Base-by-base conservation (phyloP, 176 grass and related monocot genomes). In the Musa schizocarpa region DNA sequence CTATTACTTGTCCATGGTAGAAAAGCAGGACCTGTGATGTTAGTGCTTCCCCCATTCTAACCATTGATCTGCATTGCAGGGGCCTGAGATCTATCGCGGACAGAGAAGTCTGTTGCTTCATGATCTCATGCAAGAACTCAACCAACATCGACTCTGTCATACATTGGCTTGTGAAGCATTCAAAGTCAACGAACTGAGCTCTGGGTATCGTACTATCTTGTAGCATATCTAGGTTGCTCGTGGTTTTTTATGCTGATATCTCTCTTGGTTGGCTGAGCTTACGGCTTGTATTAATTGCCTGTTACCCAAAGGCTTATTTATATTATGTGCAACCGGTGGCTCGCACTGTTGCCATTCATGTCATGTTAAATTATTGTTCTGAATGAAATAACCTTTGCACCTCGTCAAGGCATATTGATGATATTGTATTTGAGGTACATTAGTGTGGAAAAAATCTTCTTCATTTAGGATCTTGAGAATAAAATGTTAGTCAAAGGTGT, bases 51-150 rank as follows among this genome's bases (percentile, higher is more conserved):
- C 7, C 50, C 9, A 63, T 43, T 11, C 74, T 57, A 74, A 34
- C 43, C 71, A 50, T 80, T 70, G 52, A 17, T 1, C 25, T 76
- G 7, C 62, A 50, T 56, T 81, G 72, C 82, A 94, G 96, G 90
- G 82, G 87, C 2, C 76, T 99, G 59, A 83, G 81, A 82, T 75
- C 78, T 12, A 92, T 99, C 54, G 82, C 82, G 21, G 86, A 92
- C 50, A 75, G 96, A 77, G 96, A 99, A 81, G 90, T 99, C 11
- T 82, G 82, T 17, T 95, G 88, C 74, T 99, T 94, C 86, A 88
- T 92, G 90, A 98, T 94, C 84, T 98, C 95, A 67, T 98, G 95
- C 88, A 98, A 93, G 86, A 91, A 98, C 80, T 91, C 90, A 0
- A 98, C 88, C 56, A 93, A 98, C 79, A 98, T 98, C 14, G 95